Evolutionary conservation across 805 yeast genomes (phyloP).

Genomic region (Starmerella powellii): DNA sequence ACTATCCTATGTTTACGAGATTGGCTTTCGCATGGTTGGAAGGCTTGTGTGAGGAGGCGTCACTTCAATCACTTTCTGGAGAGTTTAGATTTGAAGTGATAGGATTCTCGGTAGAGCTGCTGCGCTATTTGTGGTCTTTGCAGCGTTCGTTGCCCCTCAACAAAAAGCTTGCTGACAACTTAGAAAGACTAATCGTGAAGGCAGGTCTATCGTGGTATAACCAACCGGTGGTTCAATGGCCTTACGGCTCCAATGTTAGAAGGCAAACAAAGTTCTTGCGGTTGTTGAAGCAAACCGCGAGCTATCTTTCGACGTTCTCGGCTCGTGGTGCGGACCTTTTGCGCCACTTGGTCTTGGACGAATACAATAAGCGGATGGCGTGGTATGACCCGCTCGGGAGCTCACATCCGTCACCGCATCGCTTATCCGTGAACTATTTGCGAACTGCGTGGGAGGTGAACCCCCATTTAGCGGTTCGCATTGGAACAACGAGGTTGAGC

Average conservation of each 20-base stretch:
- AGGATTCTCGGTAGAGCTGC: slow-evolving; percentile 51
- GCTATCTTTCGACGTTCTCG: slow-evolving; percentile 37
- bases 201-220: slow-evolving; percentile 74
- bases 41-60: slow-evolving; percentile 48
- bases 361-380: slow-evolving; percentile 54
- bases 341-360: slow-evolving; percentile 59
- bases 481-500: slow-evolving; percentile 25
- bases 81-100: slow-evolving; percentile 62
- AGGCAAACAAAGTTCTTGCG: slow-evolving; percentile 58
- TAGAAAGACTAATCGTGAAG: slow-evolving; percentile 45
- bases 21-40: slow-evolving; percentile 34
- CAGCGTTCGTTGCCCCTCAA: slow-evolving; percentile 28
- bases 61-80: slow-evolving; percentile 74
- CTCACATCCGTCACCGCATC: not conserved
- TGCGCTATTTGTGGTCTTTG: slow-evolving; percentile 39
- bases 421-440: slow-evolving; percentile 8
- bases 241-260: slow-evolving; percentile 72
- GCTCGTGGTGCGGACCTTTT: slow-evolving; percentile 33
- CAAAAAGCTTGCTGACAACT: slow-evolving; percentile 30
- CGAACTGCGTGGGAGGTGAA: slow-evolving; percentile 48
- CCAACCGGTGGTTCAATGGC: slow-evolving; percentile 44
- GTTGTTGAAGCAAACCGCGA: slow-evolving; percentile 31
- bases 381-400: slow-evolving; percentile 57
- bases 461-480: slow-evolving; percentile 60
- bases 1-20: slow-evolving; percentile 55